phyloP scores from a whole-genome alignment of 768 basidiomycete species.

The button mushroom (Agaricus bisporus) region DNA sequence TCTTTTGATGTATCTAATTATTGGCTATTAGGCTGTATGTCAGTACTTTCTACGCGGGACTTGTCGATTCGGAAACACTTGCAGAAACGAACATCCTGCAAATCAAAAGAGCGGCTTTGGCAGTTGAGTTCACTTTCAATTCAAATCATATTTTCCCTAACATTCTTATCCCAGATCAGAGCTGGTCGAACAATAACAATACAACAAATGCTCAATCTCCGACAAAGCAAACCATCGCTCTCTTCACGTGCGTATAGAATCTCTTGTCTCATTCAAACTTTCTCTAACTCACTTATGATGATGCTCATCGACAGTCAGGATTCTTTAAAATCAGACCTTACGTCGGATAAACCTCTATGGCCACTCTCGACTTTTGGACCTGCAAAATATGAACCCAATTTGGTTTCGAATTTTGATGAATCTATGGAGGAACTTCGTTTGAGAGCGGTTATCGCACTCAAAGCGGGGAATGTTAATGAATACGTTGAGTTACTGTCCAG shows the following conservation, averaged over 20 bases:
- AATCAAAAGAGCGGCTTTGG: conserved; percentile 36
- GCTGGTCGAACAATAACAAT: conserved; percentile 28
- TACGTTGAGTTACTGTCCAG: conserved; percentile 49
- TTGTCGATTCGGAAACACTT: conserved; percentile 61
- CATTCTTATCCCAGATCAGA: conserved; percentile 24
- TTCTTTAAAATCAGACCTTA: conserved; percentile 58
- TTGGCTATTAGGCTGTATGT: conserved; percentile 43
- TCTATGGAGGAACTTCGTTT: conserved; percentile 76
- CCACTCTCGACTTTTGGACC: conserved; percentile 75
- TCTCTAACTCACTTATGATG: not conserved
- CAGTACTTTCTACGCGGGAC: conserved; percentile 55
- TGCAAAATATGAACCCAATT: conserved; percentile 62
- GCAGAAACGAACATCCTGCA: conserved; percentile 60
- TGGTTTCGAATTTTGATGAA: conserved; percentile 64
- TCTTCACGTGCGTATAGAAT: conserved; percentile 32
- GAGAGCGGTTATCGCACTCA: conserved; percentile 50
- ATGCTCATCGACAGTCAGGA: conserved; percentile 41
- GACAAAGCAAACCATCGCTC: conserved; percentile 19
- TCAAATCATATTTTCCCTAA: not conserved
- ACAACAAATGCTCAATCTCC: not conserved
- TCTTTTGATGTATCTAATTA: not conserved
- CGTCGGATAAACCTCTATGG: conserved; percentile 71
- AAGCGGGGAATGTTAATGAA: conserved; percentile 48
- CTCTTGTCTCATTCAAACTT: not conserved
- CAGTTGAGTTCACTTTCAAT: conserved; percentile 30